Percentiles rank a stretch among this genome's conserved stretches.
Conservation (phyloP, 129 eudicot species). For the Erigeron canadensis region DNA sequence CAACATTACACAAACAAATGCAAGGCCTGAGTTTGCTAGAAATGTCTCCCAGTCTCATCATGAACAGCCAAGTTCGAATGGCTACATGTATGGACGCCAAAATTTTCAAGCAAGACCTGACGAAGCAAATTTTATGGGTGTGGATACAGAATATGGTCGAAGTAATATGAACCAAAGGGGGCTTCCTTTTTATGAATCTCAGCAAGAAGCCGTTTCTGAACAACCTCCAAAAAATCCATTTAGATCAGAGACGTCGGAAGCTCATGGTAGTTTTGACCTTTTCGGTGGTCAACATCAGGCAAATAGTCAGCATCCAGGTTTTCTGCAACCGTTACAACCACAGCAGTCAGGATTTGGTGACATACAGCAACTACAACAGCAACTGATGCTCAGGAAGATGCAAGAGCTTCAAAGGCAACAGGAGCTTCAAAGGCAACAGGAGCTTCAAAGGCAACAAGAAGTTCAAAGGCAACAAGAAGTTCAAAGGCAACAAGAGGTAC, state of each 20-base stretch:
- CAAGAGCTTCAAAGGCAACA: slow-evolving; percentile 89
- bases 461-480: slow-evolving; percentile 1
- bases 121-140: slow-evolving; percentile 69
- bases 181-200: slow-evolving; percentile 47
- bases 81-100: slow-evolving; percentile 56
- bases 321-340: slow-evolving; percentile 58
- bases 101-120: slow-evolving; percentile 53
- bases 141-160: slow-evolving; percentile 62
- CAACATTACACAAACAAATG: slow-evolving; percentile 46
- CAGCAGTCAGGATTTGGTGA: slow-evolving; percentile 70
- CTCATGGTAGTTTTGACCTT: slow-evolving; percentile 70
- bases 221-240: slow-evolving; percentile 41
- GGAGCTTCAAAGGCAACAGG: slow-evolving; percentile 78
- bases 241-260: slow-evolving; percentile 52
- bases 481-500: slow-evolving; percentile 5
- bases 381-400: slow-evolving; percentile 68
- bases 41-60: slow-evolving; percentile 45
- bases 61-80: slow-evolving; percentile 62
- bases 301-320: slow-evolving; percentile 57
- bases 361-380: slow-evolving; percentile 81
- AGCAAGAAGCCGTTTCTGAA: slow-evolving; percentile 54
- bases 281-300: slow-evolving; percentile 85
- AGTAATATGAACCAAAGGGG: slow-evolving; percentile 54
- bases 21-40: slow-evolving; percentile 58
- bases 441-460: slow-evolving; percentile 51